Base-by-base conservation (phyloP, 2,329 filamentous ascomycete species). In the Talaromyces marneffei region DNA sequence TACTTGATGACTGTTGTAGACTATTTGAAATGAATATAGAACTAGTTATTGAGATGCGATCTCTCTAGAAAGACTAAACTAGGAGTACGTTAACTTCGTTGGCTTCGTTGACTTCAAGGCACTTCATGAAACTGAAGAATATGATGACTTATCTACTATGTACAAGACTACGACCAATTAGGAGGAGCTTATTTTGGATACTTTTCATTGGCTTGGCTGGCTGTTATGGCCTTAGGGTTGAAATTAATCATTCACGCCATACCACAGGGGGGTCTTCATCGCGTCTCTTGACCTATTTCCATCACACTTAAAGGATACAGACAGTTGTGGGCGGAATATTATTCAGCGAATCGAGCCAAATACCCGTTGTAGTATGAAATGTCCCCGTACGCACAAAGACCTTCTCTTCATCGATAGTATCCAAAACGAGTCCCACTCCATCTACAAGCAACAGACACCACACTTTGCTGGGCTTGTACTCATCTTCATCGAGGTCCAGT, bases 361-460 rank as follows among this genome's bases (percentile, higher is more conserved):
- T 18, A 2, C 23, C 20, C 7, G 18, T 31, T 20, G 56, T 58
- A 23, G 33, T 40, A 58, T 37, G 42, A 50, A 58, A 50, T n/a
- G 14, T 4, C 2, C 57, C 57, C n/a, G 52, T 59, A 14, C 57
- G 57, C 23, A 52, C 33, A 31, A 59, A 59, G 29, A 52, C 25
- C 35, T 33, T 50, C 23, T 37, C 57, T 52, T 40, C 33, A 20
- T 52, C 44, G 10, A 59, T 33, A n/a, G 14, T 14, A 37, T 52
- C 57, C 35, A 59, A 23, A 20, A 31, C 33, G n/a, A 59, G 57
- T 18, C 57, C 57, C 4, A 25, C 7, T 2, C 44, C 57, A 27
- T 59, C 57, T 8, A 59, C 42, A 9, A 59, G 25, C 20, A 59
- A 14, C 6, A 59, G 16, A 52, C 57, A 59, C 57, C 57, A 59